These are phyloP conservation scores for Phycomyces nitens DNA, from an alignment of 192 early-diverging fungal genomes.

Conservation along the genomic window DNA sequence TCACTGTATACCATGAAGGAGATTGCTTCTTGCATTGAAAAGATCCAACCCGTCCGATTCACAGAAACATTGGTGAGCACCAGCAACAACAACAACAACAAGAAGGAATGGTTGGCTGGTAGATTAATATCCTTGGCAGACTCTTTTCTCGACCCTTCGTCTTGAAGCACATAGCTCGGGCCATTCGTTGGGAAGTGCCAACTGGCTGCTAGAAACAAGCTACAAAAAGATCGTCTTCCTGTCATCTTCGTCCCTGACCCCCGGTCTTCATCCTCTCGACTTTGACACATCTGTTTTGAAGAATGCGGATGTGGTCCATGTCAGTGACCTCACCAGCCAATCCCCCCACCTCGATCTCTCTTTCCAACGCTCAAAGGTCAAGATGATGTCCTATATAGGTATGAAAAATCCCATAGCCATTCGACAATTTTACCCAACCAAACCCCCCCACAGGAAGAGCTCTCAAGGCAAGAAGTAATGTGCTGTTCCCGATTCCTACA, in stretches of 20 bases:
- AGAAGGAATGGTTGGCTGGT: too few relatives aligned
- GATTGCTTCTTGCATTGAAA: constrained; percentile 54
- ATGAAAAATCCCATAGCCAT: too few relatives aligned
- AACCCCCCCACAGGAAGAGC: neutral
- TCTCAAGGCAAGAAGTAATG: constrained; percentile 55
- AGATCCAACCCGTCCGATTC: constrained; percentile 57
- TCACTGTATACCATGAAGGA: constrained; percentile 57
- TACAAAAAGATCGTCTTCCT: constrained; percentile 49
- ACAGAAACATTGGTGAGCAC: constrained; percentile 46
- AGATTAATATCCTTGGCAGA: neutral
- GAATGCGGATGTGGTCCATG: constrained; percentile 38
- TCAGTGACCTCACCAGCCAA: constrained; percentile 40
- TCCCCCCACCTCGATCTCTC: constrained; percentile 14
- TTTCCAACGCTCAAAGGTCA: constrained; percentile 34
- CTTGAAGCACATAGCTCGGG: constrained; percentile 69
- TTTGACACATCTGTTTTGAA: constrained; percentile 44
- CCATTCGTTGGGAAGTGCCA: constrained; percentile 67
- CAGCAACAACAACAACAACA: neutral
- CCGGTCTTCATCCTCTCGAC: constrained; percentile 44
- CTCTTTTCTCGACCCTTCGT: constrained; percentile 17
- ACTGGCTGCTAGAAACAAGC: constrained; percentile 69
- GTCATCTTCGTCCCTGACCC: constrained; percentile 42
- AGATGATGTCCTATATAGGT: constrained; percentile 41
- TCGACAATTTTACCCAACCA: too few relatives aligned
- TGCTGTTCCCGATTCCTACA: constrained; percentile 64